Base-by-base conservation (phyloP, 371 early-diverging fungal species). In the Umbelopsis sp. region DNA sequence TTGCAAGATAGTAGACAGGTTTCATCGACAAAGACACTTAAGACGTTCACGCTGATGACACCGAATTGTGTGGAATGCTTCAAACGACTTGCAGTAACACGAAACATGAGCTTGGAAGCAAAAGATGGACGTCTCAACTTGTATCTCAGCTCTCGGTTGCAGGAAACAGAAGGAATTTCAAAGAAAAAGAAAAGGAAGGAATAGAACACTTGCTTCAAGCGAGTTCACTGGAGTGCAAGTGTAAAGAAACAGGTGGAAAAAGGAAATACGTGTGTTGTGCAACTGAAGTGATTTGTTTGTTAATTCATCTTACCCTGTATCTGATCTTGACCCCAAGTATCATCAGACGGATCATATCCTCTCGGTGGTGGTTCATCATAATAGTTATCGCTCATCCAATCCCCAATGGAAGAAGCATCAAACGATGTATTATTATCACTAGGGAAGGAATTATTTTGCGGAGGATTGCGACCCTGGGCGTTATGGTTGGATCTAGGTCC, bases 381-480 rank as follows among this genome's bases (percentile, higher is more conserved):
- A 57, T 57, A 57, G 14, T 57, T 57, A 57, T 57, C 57, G 57
- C 57, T 57, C 57, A 57, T 57, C 57, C 57, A 57, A 57, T 57
- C 57, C 11, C 57, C 57, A 57, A 57, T 57, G 32, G 57, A 57
- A 11, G 57, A 57, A 35, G 57, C 57, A 57, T 57, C 57, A 57
- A 57, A 57, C 11, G 35, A 18, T 57, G 57, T 1, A 57, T 57
- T 57, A n/a, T 18, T 57, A 57, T 57, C 57, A 57, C 12, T 57
- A 57, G 29, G 29, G 57, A 35, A 57, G 18, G 29, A 25, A 57
- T 57, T 57, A 35, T 12, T 11, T 57, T 25, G 57, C 4, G 32
- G 11, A 57, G 57, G 29, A 29, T 57, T 57, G 29, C 57, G 57
- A 32, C n/a, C n/a, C 2, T 11, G 14, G n/a, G 35, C 35, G 57